Evolutionary conservation across 345 rosid genomes (phyloP).

Genomic region (Bretschneidera sinensis): DNA sequence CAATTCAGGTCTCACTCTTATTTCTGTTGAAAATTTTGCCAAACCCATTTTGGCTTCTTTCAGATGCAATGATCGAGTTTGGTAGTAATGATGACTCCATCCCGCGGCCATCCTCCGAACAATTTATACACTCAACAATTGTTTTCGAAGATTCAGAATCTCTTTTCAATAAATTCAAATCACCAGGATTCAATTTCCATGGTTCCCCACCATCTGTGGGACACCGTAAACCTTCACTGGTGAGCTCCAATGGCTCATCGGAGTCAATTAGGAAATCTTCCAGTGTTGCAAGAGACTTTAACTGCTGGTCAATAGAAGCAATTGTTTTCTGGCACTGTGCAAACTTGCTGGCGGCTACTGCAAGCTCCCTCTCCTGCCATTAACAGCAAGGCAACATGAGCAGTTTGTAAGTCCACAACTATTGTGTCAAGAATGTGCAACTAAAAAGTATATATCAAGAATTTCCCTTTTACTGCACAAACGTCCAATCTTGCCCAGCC

Average conservation of each 20-base stretch:
- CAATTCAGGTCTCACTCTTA: slow-evolving; percentile 22
- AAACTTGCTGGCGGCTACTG: slow-evolving; percentile 55
- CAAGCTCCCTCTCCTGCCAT: slow-evolving; percentile 66
- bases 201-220: slow-evolving; percentile 14
- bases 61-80: slow-evolving; percentile 13
- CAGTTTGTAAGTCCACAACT: no score
- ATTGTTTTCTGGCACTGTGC: slow-evolving; percentile 90
- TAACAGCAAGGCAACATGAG: no score
- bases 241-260: slow-evolving; percentile 21
- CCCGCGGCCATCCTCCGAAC: slow-evolving; percentile 7
- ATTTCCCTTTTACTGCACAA: no score
- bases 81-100: slow-evolving; percentile 6
- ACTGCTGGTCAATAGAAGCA: slow-evolving; percentile 53
- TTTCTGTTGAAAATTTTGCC: slow-evolving; percentile 22
- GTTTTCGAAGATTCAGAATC: slow-evolving; percentile 10
- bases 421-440: no score
- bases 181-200: slow-evolving; percentile 11
- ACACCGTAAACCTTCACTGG: slow-evolving; percentile 17
- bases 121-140: slow-evolving; percentile 7
- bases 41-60: slow-evolving; percentile 22
- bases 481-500: no score
- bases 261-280: slow-evolving; percentile 53
- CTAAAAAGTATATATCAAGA: no score
- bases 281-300: slow-evolving; percentile 54
- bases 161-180: slow-evolving; percentile 12